A percentile compares a stretch with the other conserved stretches of the same genome.
Conservation (phyloP, 2,329 filamentous ascomycete genomes). For the Fusarium aywerte region DNA sequence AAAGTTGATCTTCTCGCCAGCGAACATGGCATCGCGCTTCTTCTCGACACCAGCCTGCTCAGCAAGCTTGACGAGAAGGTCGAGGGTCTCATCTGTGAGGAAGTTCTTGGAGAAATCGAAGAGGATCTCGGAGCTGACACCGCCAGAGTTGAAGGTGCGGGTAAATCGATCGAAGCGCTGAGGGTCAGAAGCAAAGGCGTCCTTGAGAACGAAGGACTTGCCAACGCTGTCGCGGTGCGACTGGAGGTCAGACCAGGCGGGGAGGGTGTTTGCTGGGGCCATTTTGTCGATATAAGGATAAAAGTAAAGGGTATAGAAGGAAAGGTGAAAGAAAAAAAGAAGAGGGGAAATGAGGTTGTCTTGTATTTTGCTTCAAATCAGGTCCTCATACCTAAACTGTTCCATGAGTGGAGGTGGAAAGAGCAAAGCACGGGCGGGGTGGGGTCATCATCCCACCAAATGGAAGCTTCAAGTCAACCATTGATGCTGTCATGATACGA, state of each 20-base stretch:
- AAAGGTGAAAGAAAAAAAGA: background rate
- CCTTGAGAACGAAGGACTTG: slow-evolving; percentile 91
- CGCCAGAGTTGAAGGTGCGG: slow-evolving; percentile 83
- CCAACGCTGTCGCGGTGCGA: slow-evolving; percentile 87
- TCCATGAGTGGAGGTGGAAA: slow-evolving; percentile 28
- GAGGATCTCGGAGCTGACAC: slow-evolving; percentile 86
- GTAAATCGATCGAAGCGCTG: slow-evolving; percentile 91
- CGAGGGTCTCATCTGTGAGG: slow-evolving; percentile 89
- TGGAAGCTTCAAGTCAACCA: slow-evolving; percentile 20
- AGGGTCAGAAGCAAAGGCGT: slow-evolving; percentile 89
- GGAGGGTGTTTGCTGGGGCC: slow-evolving; percentile 86
- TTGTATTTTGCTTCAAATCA: slow-evolving; percentile 21
- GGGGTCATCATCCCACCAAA: slow-evolving; percentile 43
- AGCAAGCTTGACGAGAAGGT: slow-evolving; percentile 87
- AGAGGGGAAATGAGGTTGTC: slow-evolving; percentile 37
- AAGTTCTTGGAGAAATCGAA: slow-evolving; percentile 99
- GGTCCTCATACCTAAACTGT: slow-evolving; percentile 8
- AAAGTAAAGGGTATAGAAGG: background rate
- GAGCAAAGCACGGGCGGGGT: slow-evolving; percentile 25
- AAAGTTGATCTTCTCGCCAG: slow-evolving; percentile 98
- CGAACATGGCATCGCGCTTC: slow-evolving; percentile 97
- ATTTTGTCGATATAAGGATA: slow-evolving; percentile 55
- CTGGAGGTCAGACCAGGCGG: slow-evolving; percentile 90
- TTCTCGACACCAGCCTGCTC: slow-evolving; percentile 91
- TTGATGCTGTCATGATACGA: slow-evolving; percentile 31